A percentile compares a stretch with the other conserved stretches of the same genome.
These are phyloP conservation scores for Earliella scabrosa DNA, from an alignment of 1,284 basidiomycete species.

Conservation along the genomic window DNA sequence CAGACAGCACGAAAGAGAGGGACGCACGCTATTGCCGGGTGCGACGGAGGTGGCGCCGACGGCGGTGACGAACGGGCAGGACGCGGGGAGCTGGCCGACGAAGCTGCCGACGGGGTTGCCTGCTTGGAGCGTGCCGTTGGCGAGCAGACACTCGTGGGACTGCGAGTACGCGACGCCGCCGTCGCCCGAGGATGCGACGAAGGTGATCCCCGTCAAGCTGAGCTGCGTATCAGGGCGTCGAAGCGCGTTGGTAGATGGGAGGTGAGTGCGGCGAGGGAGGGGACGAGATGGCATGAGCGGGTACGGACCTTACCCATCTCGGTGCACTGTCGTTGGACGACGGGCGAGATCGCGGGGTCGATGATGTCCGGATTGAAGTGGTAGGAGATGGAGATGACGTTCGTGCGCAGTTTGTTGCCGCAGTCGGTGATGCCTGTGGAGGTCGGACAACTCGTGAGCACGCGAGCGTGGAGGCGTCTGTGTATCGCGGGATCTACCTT, in stretches of 20 bases:
- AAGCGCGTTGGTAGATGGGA: too few relatives aligned
- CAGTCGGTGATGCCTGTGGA: conserved; percentile 42
- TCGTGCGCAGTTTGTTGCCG: conserved; percentile 37
- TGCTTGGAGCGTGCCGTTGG: conserved; percentile 21
- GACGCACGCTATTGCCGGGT: conserved; percentile 19
- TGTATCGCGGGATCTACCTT: conserved; percentile 42
- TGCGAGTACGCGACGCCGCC: conserved; percentile 57
- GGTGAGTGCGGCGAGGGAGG: too few relatives aligned
- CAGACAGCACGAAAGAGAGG: too few relatives aligned
- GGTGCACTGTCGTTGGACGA: conserved; percentile 38
- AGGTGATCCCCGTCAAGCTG: conserved; percentile 49
- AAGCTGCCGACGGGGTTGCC: conserved; percentile 35
- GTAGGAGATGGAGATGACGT: conserved; percentile 44
- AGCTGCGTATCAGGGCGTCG: conserved; percentile 27
- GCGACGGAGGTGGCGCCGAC: conserved; percentile 29
- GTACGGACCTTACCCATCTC: conserved; percentile 42
- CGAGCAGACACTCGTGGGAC: conserved; percentile 31
- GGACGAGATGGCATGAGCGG: background rate
- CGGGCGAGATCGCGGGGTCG: conserved; percentile 25
- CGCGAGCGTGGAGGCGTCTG: too few relatives aligned
- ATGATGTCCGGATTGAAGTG: conserved; percentile 39
- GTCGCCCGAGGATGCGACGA: conserved; percentile 56
- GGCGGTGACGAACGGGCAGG: conserved; percentile 29
- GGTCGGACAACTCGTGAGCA: conserved; percentile 31
- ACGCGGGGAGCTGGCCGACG: conserved; percentile 24